Evolutionary conservation across 176 grass and related monocot genomes (phyloP), one percentile per base, ranked within the genome.

Genomic region (Rhynchospora pubera): DNA sequence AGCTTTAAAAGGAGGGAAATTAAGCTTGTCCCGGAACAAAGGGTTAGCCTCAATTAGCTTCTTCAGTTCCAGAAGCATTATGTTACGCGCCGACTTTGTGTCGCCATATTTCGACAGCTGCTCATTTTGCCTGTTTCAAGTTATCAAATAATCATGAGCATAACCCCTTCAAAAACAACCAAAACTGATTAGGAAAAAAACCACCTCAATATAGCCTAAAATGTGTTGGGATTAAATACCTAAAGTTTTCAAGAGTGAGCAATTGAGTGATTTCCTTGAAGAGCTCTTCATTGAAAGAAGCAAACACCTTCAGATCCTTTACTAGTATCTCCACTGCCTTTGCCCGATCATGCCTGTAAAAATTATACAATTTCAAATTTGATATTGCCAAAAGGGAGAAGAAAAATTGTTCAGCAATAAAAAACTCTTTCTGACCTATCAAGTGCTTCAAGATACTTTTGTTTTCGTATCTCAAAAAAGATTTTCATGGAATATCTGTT

Each of bases 401-500:
- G 39, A 8, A 47, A 80, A 47, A 14, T 62, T 11, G 15, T 62
- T 22, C 11, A 46, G 55, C 43, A 5, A 24, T 11, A 51, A 39
- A 39, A 74, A 75, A 72, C 47, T 4, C 47, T 65, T 28, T 61
- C 82, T 59, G 59, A 92, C 97, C 97, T 95, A 78, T 99, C 97
- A 65, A 99, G 97, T 55, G 97, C 97, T 85, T 99, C 97, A 21
- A 99, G 97, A 61, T 99, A 99, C 80, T 99, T 99, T 82, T 99
- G 97, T 86, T 99, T 99, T 66, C 97, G 88, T 85, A 99, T 99
- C 91, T 99, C 97, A 16, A 99, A 99, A 75, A 99, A 99, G 58
- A 99, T 99, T 85, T 99, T 99, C 97, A 99, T 99, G 86, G 97
- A 99, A 88, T 99, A 99, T 81, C 97, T 89, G 84, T 99, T 99